Percentiles rank a stretch among this genome's conserved stretches.
Conservation (phyloP, 441 rosid species). For the Pelargonium fulgidum region DNA sequence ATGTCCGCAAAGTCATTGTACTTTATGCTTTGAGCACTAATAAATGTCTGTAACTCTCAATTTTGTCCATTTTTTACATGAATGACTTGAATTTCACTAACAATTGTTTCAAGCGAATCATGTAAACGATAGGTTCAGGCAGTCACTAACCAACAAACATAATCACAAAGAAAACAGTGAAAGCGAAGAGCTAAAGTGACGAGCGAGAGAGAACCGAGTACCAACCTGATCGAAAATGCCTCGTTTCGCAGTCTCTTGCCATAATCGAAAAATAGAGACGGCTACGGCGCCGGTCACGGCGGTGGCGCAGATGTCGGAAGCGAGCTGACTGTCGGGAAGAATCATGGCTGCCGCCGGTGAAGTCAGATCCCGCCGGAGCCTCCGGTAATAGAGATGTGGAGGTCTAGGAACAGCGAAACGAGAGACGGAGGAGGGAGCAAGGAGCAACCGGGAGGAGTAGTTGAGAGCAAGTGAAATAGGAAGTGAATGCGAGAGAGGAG, state of each 20-base stretch:
- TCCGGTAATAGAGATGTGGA: too few species aligned
- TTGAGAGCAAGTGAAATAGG: too few species aligned
- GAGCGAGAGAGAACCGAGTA: background rate
- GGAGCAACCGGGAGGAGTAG: background rate
- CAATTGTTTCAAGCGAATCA: too few species aligned
- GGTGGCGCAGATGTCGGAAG: slow-evolving; percentile 56
- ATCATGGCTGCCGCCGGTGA: slow-evolving; percentile 29
- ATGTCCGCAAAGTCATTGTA: too few species aligned
- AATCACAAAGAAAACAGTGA: background rate
- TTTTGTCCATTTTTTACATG: too few species aligned
- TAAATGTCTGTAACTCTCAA: too few species aligned
- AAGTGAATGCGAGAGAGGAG: background rate
- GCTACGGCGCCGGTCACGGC: slow-evolving; percentile 41
- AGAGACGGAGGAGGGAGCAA: background rate
- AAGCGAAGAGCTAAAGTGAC: background rate
- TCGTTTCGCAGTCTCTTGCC: slow-evolving; percentile 63
- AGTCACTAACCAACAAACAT: background rate
- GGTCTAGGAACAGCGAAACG: background rate
- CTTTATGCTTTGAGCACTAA: too few species aligned
- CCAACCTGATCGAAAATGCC: slow-evolving; percentile 56
- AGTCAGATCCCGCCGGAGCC: slow-evolving; percentile 20
- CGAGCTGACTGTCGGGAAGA: slow-evolving; percentile 41
- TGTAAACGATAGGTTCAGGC: background rate
- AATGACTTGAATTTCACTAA: too few species aligned
- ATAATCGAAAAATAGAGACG: slow-evolving; percentile 43